phyloP scores from a whole-genome alignment of 2,329 filamentous ascomycete species.

The Helicocarpus griseus region DNA sequence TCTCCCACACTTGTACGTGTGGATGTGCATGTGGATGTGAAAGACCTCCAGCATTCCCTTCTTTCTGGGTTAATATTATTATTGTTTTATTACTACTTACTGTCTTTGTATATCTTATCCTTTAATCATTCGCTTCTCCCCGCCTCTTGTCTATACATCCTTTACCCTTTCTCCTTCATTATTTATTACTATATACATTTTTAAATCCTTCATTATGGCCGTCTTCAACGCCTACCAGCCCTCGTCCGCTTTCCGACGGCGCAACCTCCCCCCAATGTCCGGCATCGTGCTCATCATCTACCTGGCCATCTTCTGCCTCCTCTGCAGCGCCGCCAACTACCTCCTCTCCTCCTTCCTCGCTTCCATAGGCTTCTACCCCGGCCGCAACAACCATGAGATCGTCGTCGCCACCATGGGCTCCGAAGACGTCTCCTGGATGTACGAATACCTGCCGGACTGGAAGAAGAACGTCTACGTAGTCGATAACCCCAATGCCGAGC shows the following conservation, averaged over 20 bases:
- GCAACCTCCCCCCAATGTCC: not conserved
- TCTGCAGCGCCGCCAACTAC: not conserved
- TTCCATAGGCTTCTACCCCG: not conserved
- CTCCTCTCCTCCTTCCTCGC: not conserved
- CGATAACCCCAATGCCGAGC: conserved; percentile 37
- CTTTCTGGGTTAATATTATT: not conserved
- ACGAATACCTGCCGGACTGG: conserved; percentile 36
- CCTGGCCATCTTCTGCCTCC: conserved; percentile 1
- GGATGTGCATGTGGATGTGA: not conserved
- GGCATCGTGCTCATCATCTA: not conserved
- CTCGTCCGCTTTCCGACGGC: not conserved
- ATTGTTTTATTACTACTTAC: not conserved
- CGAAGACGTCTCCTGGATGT: conserved; percentile 33
- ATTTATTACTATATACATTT: not conserved
- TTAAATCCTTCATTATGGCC: not conserved
- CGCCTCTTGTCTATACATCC: too few species aligned
- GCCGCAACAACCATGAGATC: conserved; percentile 11
- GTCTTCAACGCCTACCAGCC: not conserved
- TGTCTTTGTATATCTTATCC: not conserved
- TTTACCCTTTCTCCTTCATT: not conserved
- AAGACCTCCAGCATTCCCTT: not conserved
- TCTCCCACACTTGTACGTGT: not conserved
- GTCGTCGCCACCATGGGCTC: conserved; percentile 31
- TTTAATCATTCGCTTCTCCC: too few species aligned
- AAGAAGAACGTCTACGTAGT: conserved; percentile 47